phyloP scores from a whole-genome alignment of 257 asterid genomes.

The Fraxinus pennsylvanica region DNA sequence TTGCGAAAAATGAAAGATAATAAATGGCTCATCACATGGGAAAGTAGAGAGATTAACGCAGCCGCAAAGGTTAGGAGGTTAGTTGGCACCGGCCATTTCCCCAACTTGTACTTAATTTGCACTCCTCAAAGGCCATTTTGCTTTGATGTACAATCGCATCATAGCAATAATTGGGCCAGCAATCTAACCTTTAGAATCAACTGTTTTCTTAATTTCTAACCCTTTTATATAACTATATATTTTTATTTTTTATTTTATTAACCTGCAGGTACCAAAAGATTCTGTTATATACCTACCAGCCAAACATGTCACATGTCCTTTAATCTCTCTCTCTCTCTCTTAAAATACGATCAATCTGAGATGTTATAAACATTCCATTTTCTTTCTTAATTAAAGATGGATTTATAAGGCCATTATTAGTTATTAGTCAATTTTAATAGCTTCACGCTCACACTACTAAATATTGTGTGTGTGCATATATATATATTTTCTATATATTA shows the following conservation, averaged over 20 bases:
- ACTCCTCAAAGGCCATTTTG: background rate
- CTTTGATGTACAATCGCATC: no score
- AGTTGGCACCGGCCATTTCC: background rate
- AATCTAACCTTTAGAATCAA: constrained; percentile 41
- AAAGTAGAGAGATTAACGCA: background rate
- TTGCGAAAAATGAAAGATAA: background rate
- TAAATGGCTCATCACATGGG: background rate
- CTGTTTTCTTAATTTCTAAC: constrained; percentile 13
- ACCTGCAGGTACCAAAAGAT: constrained; percentile 15
- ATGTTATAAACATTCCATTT: background rate
- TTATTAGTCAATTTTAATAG: constrained; percentile 6
- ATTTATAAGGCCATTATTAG: background rate
- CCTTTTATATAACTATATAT: constrained; percentile 4
- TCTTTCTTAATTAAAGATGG: background rate
- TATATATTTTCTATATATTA: no score
- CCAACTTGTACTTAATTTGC: background rate
- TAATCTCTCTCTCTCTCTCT: background rate
- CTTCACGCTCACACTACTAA: constrained; percentile 16
- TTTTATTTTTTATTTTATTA: constrained; percentile 7
- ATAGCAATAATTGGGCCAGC: background rate
- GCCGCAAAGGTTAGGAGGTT: background rate
- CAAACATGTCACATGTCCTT: constrained; percentile 6
- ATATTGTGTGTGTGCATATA: background rate
- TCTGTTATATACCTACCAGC: constrained; percentile 41
- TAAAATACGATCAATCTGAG: background rate